Percentiles rank a stretch among this genome's conserved stretches.
phyloP scores from a whole-genome alignment of 257 asterid species.

The Striga asiatica region DNA sequence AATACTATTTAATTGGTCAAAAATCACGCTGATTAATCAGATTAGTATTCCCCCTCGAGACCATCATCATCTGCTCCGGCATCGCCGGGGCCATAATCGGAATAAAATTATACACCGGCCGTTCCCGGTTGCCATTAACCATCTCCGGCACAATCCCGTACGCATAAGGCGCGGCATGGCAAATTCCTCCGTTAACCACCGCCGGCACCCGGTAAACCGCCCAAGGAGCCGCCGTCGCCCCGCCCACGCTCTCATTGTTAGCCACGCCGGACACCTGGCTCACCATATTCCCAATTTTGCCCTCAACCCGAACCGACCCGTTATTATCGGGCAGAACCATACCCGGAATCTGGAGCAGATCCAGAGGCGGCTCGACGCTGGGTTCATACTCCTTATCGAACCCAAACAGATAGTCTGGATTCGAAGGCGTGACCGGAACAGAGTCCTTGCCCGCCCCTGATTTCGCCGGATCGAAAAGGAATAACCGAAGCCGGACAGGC shows the following conservation, averaged over 20 bases:
- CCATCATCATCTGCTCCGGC: constrained; percentile 25
- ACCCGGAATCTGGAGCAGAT: constrained; percentile 46
- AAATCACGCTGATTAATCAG: constrained; percentile 20
- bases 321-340: constrained; percentile 20
- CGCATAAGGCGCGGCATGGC: constrained; percentile 20
- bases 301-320: constrained; percentile 8
- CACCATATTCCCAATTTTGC: neutral
- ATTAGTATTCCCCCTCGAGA: constrained; percentile 13
- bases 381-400: constrained; percentile 59
- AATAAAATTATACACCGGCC: constrained; percentile 32
- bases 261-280: constrained; percentile 15
- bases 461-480: constrained; percentile 29
- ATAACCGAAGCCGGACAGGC: constrained; percentile 50
- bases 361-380: constrained; percentile 25
- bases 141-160: constrained; percentile 22
- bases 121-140: constrained; percentile 27
- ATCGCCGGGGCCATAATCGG: constrained; percentile 25
- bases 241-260: constrained; percentile 3
- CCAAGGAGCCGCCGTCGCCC: constrained; percentile 10
- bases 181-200: constrained; percentile 24
- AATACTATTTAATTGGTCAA: neutral
- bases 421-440: constrained; percentile 10
- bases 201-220: constrained; percentile 36
- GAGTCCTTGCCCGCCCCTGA: constrained; percentile 7
- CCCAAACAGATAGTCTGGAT: constrained; percentile 81